Conservation (phyloP, 148 eudicot genomes). For the Silene conica region DNA sequence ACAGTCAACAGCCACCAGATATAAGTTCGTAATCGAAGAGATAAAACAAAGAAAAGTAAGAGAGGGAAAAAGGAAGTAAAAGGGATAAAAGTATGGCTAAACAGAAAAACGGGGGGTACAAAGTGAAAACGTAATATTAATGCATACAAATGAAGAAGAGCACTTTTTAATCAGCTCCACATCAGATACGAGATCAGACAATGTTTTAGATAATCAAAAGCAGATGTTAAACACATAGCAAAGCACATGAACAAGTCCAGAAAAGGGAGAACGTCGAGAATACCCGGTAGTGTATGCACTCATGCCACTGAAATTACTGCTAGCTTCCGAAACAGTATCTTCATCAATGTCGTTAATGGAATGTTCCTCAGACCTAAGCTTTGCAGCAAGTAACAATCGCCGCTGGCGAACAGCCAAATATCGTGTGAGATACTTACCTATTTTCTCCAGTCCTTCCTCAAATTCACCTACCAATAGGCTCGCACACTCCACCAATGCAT, state of each 20-base stretch:
- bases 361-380: constrained; percentile 68
- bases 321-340: constrained; percentile 84
- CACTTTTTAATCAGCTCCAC: no score
- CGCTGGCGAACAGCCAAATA: constrained; percentile 93
- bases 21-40: no score
- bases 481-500: constrained; percentile 76
- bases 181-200: constrained; percentile 4
- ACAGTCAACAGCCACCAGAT: no score
- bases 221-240: constrained; percentile 22
- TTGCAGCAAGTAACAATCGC: constrained; percentile 82
- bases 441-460: constrained; percentile 84
- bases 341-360: constrained; percentile 60
- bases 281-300: constrained; percentile 98
- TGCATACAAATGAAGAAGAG: no score
- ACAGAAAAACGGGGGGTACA: no score
- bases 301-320: constrained; percentile 99
- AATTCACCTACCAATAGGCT: constrained; percentile 50
- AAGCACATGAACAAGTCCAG: background rate
- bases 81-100: no score
- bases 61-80: no score
- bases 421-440: constrained; percentile 86
- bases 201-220: background rate
- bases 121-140: no score
- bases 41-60: no score
- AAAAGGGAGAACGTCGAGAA: constrained; percentile 13